Percentiles rank a stretch among this genome's conserved stretches.
These are phyloP conservation scores for Hordeum vulgare DNA, from an alignment of 176 grass and related monocot species.

Conservation along the genomic window MorexV3_pseudomolecules_assembly NC_058520.1:237647518-237648017, in stretches of 20 bases:
- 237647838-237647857: neutral
- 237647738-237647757: constrained; percentile 99
- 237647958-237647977: constrained; percentile 93
- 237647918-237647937: constrained; percentile 82
- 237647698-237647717: constrained; percentile 86
- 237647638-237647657: neutral
- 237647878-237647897: constrained; percentile 1
- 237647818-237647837: neutral
- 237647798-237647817: constrained; percentile 60
- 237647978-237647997: constrained; percentile 48
- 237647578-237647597: neutral
- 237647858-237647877: neutral
- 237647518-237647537: neutral
- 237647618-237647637: neutral
- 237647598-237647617: neutral
- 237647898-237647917: constrained; percentile 52
- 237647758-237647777: constrained; percentile 93
- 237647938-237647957: constrained; percentile 95
- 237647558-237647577: neutral
- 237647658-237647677: neutral
- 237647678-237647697: constrained; percentile 75
- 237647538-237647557: neutral
- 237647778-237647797: constrained; percentile 93
- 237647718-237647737: constrained; percentile 76
- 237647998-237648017: constrained; percentile 3